A percentile compares a stretch with the other conserved stretches of the same genome.
Evolutionary conservation across 1,139 yeast species (phyloP).

Genomic region (Taiozyma sp.): DNA sequence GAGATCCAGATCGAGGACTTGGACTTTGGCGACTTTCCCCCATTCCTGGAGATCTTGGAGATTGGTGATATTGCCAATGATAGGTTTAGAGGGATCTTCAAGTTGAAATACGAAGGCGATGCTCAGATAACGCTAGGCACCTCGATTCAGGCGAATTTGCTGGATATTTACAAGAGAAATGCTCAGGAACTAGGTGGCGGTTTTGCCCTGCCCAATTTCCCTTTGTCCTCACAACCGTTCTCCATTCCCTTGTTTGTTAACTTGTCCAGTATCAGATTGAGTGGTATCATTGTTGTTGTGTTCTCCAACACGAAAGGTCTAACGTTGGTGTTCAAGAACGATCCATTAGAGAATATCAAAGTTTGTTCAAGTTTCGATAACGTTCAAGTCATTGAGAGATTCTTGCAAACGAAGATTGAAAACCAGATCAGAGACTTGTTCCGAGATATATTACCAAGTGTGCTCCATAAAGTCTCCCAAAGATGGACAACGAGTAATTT

Average conservation of each 20-base stretch:
- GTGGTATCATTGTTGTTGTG: slow-evolving; percentile 82
- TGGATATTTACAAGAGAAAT: slow-evolving; percentile 60
- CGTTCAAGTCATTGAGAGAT: slow-evolving; percentile 76
- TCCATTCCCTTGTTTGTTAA: slow-evolving; percentile 77
- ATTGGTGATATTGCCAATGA: slow-evolving; percentile 82
- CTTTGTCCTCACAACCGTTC: slow-evolving; percentile 63
- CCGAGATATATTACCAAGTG: slow-evolving; percentile 79
- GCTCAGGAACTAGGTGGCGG: slow-evolving; percentile 34
- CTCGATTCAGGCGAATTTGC: slow-evolving; percentile 80
- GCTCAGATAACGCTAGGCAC: slow-evolving; percentile 78
- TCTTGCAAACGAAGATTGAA: slow-evolving; percentile 79
- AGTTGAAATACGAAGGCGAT: slow-evolving; percentile 75
- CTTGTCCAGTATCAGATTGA: slow-evolving; percentile 64
- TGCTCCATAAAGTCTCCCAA: slow-evolving; percentile 71
- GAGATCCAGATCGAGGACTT: slow-evolving; percentile 69
- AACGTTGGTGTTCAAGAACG: slow-evolving; percentile 83
- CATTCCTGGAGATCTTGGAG: slow-evolving; percentile 76
- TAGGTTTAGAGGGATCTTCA: slow-evolving; percentile 81
- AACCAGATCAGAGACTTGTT: slow-evolving; percentile 74
- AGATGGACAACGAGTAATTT: slow-evolving; percentile 51
- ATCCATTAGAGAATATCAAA: slow-evolving; percentile 77
- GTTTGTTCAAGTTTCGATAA: slow-evolving; percentile 85
- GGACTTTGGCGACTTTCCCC: slow-evolving; percentile 74
- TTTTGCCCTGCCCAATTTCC: slow-evolving; percentile 65
- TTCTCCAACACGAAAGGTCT: slow-evolving; percentile 79